Evolutionary conservation across 2,329 filamentous ascomycete genomes (phyloP).

Genomic region (Penicillium sumatraense): DNA sequence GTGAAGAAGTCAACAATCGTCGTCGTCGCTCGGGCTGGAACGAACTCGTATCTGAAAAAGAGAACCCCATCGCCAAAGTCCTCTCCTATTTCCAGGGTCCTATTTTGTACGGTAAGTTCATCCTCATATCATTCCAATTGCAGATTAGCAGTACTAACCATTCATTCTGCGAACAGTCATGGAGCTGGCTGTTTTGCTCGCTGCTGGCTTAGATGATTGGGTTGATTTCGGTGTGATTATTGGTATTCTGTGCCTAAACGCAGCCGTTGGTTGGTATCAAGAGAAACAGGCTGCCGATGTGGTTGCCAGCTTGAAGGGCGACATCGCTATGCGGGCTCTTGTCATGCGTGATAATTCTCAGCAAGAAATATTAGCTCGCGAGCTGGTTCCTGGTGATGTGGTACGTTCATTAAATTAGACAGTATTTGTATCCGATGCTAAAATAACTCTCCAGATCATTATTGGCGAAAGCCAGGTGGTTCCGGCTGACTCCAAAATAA

Average conservation of each 20-base stretch:
- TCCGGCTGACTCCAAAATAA: slow-evolving; percentile 71
- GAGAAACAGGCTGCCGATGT: slow-evolving; percentile 81
- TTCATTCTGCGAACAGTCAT: slow-evolving; percentile 58
- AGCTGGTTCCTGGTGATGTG: slow-evolving; percentile 77
- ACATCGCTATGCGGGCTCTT: slow-evolving; percentile 74
- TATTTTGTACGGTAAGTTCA: slow-evolving; percentile 71
- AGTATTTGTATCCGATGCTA: slow-evolving; percentile 14
- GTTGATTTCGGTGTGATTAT: slow-evolving; percentile 79
- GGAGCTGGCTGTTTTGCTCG: slow-evolving; percentile 75
- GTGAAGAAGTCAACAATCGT: slow-evolving; percentile 62
- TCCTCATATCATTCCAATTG: background rate
- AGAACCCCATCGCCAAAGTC: slow-evolving; percentile 75
- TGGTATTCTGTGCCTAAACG: slow-evolving; percentile 75
- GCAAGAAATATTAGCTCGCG: slow-evolving; percentile 69
- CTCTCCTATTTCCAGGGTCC: slow-evolving; percentile 75
- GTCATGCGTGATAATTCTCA: slow-evolving; percentile 70
- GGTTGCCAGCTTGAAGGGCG: slow-evolving; percentile 74
- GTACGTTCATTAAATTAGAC: slow-evolving; percentile 50
- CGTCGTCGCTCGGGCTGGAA: slow-evolving; percentile 71
- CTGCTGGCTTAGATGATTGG: slow-evolving; percentile 75
- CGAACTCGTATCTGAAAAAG: slow-evolving; percentile 76
- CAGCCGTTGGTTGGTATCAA: slow-evolving; percentile 78
- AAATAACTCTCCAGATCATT: slow-evolving; percentile 57
- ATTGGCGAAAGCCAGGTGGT: slow-evolving; percentile 74
- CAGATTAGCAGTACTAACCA: background rate